Evolutionary conservation across 441 rosid species (phyloP).

Genomic region (Pelargonium australe): DNA sequence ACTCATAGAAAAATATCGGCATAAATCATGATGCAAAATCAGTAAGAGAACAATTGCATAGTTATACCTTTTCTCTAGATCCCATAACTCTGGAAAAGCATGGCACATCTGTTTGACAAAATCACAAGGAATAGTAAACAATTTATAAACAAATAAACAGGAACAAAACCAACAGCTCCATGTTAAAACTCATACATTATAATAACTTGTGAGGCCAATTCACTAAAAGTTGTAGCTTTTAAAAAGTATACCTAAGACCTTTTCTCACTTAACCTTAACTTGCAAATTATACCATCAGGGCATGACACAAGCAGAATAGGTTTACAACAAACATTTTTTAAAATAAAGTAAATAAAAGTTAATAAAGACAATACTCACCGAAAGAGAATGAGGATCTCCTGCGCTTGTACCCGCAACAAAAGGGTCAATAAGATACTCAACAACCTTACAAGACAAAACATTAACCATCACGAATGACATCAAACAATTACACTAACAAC

Average conservation of each 20-base stretch:
- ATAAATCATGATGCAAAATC: not conserved
- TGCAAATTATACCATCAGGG: not conserved
- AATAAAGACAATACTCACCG: slow-evolving; percentile 52
- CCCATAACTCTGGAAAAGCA: slow-evolving; percentile 90
- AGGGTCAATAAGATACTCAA: slow-evolving; percentile 90
- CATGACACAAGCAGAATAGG: not conserved
- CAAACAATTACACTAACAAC: slow-evolving; percentile 9
- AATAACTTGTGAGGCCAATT: slow-evolving; percentile 9
- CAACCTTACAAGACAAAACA: slow-evolving; percentile 50
- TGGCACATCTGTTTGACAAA: slow-evolving; percentile 49
- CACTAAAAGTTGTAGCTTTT: slow-evolving; percentile 3
- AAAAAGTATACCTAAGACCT: not conserved
- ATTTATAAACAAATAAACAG: slow-evolving; percentile 14
- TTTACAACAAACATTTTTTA: not conserved
- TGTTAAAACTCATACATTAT: slow-evolving; percentile 11
- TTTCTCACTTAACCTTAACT: not conserved
- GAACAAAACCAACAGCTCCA: slow-evolving; percentile 17
- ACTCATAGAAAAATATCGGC: not conserved
- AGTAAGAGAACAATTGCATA: slow-evolving; percentile 6
- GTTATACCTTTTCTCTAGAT: slow-evolving; percentile 69
- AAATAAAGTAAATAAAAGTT: not conserved
- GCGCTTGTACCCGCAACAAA: slow-evolving; percentile 93
- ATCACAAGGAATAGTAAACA: slow-evolving; percentile 18
- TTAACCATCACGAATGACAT: slow-evolving; percentile 11
- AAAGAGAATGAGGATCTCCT: slow-evolving; percentile 81